These are phyloP conservation scores for Papiliotrema laurentii DNA, from an alignment of 1,284 basidiomycete species.

Conservation along the genomic window DNA sequence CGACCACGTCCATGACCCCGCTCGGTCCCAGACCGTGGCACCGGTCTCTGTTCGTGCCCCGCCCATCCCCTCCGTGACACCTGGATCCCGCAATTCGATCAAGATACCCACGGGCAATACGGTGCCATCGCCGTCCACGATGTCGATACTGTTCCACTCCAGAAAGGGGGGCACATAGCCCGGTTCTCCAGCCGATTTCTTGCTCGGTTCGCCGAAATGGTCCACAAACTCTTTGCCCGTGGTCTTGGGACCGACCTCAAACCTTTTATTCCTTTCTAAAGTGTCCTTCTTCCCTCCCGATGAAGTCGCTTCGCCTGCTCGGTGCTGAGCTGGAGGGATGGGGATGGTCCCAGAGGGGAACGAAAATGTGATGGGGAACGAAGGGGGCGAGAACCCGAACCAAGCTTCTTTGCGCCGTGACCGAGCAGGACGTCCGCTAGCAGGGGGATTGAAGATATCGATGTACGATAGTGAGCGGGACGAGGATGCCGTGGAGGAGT, in stretches of 20 bases:
- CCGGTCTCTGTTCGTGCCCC: slow-evolving; percentile 24
- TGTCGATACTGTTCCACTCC: slow-evolving; percentile 67
- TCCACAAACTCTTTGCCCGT: slow-evolving; percentile 71
- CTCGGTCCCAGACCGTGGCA: slow-evolving; percentile 42
- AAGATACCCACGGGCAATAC: slow-evolving; percentile 30
- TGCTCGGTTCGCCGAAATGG: slow-evolving; percentile 71
- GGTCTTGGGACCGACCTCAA: slow-evolving; percentile 55
- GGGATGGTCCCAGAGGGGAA: not conserved
- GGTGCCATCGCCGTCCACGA: slow-evolving; percentile 57
- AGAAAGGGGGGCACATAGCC: slow-evolving; percentile 88
- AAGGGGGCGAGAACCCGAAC: slow-evolving; percentile 16
- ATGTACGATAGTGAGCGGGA: slow-evolving; percentile 64
- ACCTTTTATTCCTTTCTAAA: slow-evolving; percentile 40
- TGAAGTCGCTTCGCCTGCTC: slow-evolving; percentile 37
- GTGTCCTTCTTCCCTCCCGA: slow-evolving; percentile 2
- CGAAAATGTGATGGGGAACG: not conserved
- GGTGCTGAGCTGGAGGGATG: not conserved
- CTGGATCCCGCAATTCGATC: slow-evolving; percentile 37
- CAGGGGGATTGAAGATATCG: slow-evolving; percentile 67
- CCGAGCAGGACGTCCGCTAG: slow-evolving; percentile 7
- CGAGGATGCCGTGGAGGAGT: slow-evolving; percentile 51
- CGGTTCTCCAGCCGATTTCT: slow-evolving; percentile 77
- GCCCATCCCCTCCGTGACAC: not conserved
- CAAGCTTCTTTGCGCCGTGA: not conserved
- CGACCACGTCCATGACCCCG: slow-evolving; percentile 41